A percentile compares a stretch with the other conserved stretches of the same genome.
Evolutionary conservation across 352 stramenopile genomes (phyloP).

Genomic region (Globisporangium spinosum): DNA sequence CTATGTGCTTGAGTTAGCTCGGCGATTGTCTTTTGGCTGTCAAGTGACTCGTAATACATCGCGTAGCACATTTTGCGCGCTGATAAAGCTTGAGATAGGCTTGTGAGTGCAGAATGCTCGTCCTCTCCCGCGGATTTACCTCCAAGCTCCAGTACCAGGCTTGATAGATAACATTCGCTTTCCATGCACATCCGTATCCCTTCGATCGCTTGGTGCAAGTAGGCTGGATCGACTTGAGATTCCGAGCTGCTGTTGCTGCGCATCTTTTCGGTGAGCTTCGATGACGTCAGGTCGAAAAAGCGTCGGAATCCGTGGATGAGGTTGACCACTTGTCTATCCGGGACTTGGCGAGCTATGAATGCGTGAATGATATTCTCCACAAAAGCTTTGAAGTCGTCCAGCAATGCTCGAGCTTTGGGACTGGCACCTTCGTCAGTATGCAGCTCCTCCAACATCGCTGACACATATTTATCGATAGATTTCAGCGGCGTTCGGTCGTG

Average conservation of each 20-base stretch:
- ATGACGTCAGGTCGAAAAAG: constrained; percentile 27
- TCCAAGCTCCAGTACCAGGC: constrained; percentile 22
- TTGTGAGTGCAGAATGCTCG: constrained; percentile 15
- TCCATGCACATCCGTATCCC: constrained; percentile 10
- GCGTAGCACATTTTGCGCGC: constrained; percentile 35
- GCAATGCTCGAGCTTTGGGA: constrained; percentile 3
- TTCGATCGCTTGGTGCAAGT: not conserved
- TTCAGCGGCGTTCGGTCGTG: constrained; percentile 22
- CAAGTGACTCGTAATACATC: constrained; percentile 28
- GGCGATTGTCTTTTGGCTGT: constrained; percentile 19
- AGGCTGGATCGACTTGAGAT: not conserved
- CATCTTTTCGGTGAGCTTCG: constrained; percentile 24
- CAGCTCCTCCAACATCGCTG: constrained; percentile 41
- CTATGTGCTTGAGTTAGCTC: constrained; percentile 26
- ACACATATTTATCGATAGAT: constrained; percentile 49
- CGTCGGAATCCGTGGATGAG: constrained; percentile 33
- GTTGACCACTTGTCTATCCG: constrained; percentile 19
- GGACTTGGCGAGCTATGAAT: constrained; percentile 32
- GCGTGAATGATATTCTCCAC: constrained; percentile 34
- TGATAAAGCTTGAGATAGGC: constrained; percentile 27
- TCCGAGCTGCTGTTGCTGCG: constrained; percentile 11
- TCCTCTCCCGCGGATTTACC: not conserved
- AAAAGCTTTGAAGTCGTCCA: constrained; percentile 29
- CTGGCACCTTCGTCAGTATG: not conserved
- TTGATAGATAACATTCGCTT: constrained; percentile 25